Evolutionary conservation across 2,329 filamentous ascomycete genomes (phyloP), one percentile per base, ranked within the genome.

Genomic region (Fusarium pininemorale): DNA sequence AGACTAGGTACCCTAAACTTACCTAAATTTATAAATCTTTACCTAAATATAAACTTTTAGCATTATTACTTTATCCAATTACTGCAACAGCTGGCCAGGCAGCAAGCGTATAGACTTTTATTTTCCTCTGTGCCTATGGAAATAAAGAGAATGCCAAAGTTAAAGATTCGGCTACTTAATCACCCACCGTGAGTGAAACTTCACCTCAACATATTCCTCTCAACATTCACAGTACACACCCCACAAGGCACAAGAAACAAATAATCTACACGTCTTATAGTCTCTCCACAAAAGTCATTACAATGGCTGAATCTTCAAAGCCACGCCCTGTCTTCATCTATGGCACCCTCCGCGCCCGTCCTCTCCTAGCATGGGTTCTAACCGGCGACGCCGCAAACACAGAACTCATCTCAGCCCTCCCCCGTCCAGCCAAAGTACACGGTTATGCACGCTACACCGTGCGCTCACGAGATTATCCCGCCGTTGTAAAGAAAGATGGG

Each of bases 361-460:
- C 39, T 0, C 15, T 65, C 6, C 62, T 81, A 1, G 75, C 79
- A 4, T 82, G 78, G 78, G 75, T 64, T 0, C n/a, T 80, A 10
- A 80, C 77, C 1, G 80, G 79, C 5, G 76, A 81, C 16, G 68
- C 74, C 11, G 66, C 75, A 11, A 77, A 79, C 1, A 60, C 48
- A 13, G 18, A n/a, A 8, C 2, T 5, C 20, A 48, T 74, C 6
- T 37, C 35, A 15, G 11, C 12, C 1, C 63, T 76, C n/a, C 7
- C 62, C 28, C 35, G 30, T 2, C 71, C 62, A 16, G 75, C 67
- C 1, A 68, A 24, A 7, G 68, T 81, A 9, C 45, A 73, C 8
- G 77, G 68, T 0, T 75, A 66, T 10, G 41, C 59, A 20, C 48
- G 68, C 3, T 69, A 67, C 5, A 3, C 60, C 2, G 10, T 82